Evolutionary conservation across 306 rosid species (phyloP).

Genomic region (Lathyrus aphaca): DNA sequence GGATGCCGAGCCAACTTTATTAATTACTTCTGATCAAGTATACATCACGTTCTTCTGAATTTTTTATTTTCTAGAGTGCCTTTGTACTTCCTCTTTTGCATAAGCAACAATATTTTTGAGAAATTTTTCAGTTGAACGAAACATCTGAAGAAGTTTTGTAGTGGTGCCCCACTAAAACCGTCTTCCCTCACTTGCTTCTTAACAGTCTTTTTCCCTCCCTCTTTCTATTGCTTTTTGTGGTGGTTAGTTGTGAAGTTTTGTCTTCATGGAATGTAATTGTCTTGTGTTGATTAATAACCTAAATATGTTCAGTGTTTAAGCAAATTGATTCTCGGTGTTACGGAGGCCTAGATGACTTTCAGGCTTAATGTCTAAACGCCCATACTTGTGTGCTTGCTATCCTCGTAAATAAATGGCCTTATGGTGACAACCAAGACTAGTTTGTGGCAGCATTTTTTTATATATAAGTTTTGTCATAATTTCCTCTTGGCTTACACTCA

Average conservation of each 20-base stretch:
- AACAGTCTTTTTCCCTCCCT: background rate
- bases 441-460: slow-evolving; percentile 27
- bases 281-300: slow-evolving; percentile 28
- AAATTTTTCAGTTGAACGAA: background rate
- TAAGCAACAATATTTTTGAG: slow-evolving; percentile 24
- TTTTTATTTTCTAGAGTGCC: slow-evolving; percentile 38
- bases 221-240: slow-evolving; percentile 20
- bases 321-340: slow-evolving; percentile 35
- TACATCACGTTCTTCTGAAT: slow-evolving; percentile 49
- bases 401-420: slow-evolving; percentile 63
- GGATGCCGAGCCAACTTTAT: slow-evolving; percentile 72
- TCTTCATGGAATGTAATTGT: slow-evolving; percentile 2
- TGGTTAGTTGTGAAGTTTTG: slow-evolving; percentile 8
- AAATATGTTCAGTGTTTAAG: slow-evolving; percentile 15
- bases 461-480: slow-evolving; percentile 5
- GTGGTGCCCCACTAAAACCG: background rate
- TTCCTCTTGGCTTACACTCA: slow-evolving; percentile 48
- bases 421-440: slow-evolving; percentile 53
- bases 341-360: slow-evolving; percentile 32
- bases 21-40: slow-evolving; percentile 98
- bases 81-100: slow-evolving; percentile 21
- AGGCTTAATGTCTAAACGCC: slow-evolving; percentile 25
- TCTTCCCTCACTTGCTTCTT: slow-evolving; percentile 22
- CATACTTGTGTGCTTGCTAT: slow-evolving; percentile 35
- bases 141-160: slow-evolving; percentile 6